Evolutionary conservation across 1,284 basidiomycete species (phyloP).

Genomic region (Athelia psychrophila): DNA sequence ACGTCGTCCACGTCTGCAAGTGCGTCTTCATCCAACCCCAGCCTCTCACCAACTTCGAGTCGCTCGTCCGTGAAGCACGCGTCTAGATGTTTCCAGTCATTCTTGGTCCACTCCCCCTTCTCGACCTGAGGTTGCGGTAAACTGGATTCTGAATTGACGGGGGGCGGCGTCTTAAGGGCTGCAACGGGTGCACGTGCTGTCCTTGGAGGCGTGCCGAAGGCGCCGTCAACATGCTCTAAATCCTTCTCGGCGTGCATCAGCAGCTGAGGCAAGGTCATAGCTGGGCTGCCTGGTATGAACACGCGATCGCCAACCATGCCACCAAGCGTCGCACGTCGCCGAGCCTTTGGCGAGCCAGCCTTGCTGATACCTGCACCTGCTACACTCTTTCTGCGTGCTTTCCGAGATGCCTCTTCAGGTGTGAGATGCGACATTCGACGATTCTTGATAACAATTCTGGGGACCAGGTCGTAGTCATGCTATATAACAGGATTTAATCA

Average conservation of each 20-base stretch:
- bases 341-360: conserved; percentile 23
- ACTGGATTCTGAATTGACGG: conserved; percentile 4
- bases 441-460: conserved; percentile 45
- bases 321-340: conserved; percentile 34
- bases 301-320: conserved; percentile 45
- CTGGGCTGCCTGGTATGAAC: conserved; percentile 52
- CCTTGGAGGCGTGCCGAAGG: conserved; percentile 1
- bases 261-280: conserved; percentile 50
- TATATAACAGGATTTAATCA: conserved; percentile 24
- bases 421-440: conserved; percentile 24
- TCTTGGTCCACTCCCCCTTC: conserved; percentile 55
- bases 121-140: neutral
- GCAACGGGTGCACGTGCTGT: conserved; percentile 11
- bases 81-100: conserved; percentile 73
- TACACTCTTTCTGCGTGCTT: conserved; percentile 31
- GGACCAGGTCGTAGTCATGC: conserved; percentile 84
- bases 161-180: conserved; percentile 24
- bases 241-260: conserved; percentile 58
- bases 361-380: conserved; percentile 34
- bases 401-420: conserved; percentile 31
- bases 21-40: conserved; percentile 24
- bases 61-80: conserved; percentile 74
- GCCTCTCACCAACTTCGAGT: conserved; percentile 37
- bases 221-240: conserved; percentile 33
- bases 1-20: conserved; percentile 51